These are phyloP conservation scores for Dactylis glomerata DNA, from an alignment of 176 grass and related monocot genomes.

Conservation along the genomic window DNA sequence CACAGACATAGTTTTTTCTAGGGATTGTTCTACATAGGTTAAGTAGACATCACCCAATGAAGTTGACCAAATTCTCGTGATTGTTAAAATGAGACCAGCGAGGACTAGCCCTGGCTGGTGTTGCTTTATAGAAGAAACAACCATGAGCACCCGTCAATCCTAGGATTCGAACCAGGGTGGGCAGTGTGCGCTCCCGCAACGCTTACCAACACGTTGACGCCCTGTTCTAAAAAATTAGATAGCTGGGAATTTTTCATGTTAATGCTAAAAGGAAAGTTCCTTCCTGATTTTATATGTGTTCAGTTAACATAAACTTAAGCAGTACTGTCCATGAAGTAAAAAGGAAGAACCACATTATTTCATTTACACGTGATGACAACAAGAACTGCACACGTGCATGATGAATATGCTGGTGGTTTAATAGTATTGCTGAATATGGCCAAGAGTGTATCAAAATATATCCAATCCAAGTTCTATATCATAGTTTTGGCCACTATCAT, in stretches of 20 bases:
- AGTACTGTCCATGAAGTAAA: neutral
- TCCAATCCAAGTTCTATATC: slow-evolving; percentile 76
- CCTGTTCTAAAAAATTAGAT: no score
- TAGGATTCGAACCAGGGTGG: no score
- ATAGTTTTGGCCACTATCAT: slow-evolving; percentile 97
- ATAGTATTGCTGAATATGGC: slow-evolving; percentile 78
- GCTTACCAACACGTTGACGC: no score
- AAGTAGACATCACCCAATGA: neutral
- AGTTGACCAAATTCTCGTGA: neutral
- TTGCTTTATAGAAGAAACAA: no score
- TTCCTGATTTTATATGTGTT: neutral
- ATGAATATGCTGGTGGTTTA: slow-evolving; percentile 43
- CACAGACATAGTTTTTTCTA: neutral
- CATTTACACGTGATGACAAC: slow-evolving; percentile 74
- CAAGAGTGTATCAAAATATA: slow-evolving; percentile 74
- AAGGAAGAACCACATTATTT: neutral
- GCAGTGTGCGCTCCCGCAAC: no score
- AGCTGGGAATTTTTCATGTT: neutral
- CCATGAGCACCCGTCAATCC: no score
- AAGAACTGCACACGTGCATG: slow-evolving; percentile 70
- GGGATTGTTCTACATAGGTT: neutral
- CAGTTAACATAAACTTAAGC: no score
- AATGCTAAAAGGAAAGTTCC: neutral
- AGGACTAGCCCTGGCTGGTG: no score
- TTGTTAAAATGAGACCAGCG: no score